phyloP scores from a whole-genome alignment of 352 stramenopile species.

The Phytophthora palmivora region DNA sequence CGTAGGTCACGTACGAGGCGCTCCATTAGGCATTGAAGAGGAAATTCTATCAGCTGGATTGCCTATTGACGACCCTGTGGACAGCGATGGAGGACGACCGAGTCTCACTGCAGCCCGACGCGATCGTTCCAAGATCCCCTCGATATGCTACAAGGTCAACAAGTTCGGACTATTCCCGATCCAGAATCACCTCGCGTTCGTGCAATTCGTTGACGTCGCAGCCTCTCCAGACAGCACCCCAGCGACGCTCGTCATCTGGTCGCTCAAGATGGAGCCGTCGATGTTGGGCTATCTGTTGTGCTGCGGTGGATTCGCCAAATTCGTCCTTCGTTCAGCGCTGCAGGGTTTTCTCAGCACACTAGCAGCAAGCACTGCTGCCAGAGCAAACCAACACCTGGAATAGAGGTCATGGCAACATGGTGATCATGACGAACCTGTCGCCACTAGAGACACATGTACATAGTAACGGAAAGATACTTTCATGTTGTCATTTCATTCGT shows the following conservation, averaged over 20 bases:
- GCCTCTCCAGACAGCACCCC: constrained; percentile 44
- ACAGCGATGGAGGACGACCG: constrained; percentile 39
- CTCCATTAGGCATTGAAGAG: constrained; percentile 63
- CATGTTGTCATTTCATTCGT: constrained; percentile 4
- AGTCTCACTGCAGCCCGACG: constrained; percentile 30
- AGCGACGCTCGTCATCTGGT: constrained; percentile 57
- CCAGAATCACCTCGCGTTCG: constrained; percentile 61
- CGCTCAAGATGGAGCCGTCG: constrained; percentile 53
- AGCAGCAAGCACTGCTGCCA: constrained; percentile 29
- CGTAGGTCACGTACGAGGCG: constrained; percentile 57
- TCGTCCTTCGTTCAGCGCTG: constrained; percentile 47
- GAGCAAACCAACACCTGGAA: constrained; percentile 17
- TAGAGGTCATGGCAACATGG: constrained; percentile 13
- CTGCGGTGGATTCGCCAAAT: constrained; percentile 49
- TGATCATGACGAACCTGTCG: too few species aligned
- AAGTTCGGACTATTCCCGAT: constrained; percentile 61
- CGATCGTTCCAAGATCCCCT: constrained; percentile 48
- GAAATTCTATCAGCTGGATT: constrained; percentile 69
- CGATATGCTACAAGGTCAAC: constrained; percentile 59
- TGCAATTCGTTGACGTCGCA: constrained; percentile 69
- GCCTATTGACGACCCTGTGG: constrained; percentile 27
- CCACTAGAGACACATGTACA: neutral
- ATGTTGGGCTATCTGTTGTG: constrained; percentile 51
- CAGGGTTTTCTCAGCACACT: constrained; percentile 36
- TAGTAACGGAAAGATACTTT: constrained; percentile 19